A percentile compares a stretch with the other conserved stretches of the same genome.
Evolutionary conservation across 176 grass and related monocot species (phyloP).

Genomic region (Saccharum officinarum): DNA sequence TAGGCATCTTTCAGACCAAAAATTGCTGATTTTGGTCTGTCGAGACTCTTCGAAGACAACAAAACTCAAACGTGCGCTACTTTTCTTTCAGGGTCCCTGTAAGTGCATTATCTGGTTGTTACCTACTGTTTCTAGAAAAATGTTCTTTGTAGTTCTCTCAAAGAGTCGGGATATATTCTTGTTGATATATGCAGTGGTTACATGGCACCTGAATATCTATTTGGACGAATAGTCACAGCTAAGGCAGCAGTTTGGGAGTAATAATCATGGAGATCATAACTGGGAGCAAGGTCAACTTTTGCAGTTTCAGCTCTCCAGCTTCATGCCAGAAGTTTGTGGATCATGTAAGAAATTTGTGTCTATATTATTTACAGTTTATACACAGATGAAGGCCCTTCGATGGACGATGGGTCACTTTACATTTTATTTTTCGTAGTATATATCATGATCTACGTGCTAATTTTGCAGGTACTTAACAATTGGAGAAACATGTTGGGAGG

Average conservation of each 20-base stretch:
- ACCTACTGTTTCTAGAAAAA: neutral
- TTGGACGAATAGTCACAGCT: neutral
- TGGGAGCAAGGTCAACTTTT: neutral
- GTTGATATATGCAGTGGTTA: constrained; percentile 23
- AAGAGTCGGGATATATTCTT: neutral
- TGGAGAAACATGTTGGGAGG: neutral
- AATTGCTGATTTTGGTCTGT: constrained; percentile 33
- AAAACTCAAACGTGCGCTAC: neutral
- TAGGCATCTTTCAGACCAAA: constrained; percentile 31
- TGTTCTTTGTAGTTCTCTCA: neutral
- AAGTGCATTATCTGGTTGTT: neutral
- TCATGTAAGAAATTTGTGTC: neutral
- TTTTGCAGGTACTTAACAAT: neutral
- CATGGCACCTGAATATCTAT: constrained; percentile 28
- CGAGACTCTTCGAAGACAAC: neutral
- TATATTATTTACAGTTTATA: neutral
- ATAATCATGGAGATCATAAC: constrained; percentile 61
- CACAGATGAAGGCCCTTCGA: neutral
- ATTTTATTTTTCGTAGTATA: neutral
- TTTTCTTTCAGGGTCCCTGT: neutral
- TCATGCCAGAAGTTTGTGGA: neutral
- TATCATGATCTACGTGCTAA: neutral
- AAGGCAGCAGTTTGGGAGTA: constrained; percentile 48
- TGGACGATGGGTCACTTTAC: no score
- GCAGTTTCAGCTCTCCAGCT: neutral